Evolutionary conservation across 75 land plant species (phyloP).

Genomic region (Selaginella moellendorffii): DNA sequence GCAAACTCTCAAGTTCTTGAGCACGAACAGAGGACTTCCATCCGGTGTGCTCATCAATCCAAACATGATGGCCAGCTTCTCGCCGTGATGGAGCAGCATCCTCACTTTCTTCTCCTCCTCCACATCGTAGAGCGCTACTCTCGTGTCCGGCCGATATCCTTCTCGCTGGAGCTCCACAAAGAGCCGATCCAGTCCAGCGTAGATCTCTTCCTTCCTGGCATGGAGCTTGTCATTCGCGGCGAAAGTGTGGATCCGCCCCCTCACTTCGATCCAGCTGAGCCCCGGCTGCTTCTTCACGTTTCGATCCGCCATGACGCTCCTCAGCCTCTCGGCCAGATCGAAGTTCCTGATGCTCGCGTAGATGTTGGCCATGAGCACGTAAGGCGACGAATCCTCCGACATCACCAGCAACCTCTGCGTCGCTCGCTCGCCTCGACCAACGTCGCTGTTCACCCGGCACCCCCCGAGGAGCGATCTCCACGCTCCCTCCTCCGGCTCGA

Average conservation of each 20-base stretch:
- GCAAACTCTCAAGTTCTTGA: constrained; percentile 6
- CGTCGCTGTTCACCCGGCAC: constrained; percentile 13
- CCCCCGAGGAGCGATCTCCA: constrained; percentile 19
- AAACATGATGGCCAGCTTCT: constrained; percentile 7
- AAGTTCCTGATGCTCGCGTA: constrained; percentile 16
- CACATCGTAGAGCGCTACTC: background rate
- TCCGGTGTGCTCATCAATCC: background rate
- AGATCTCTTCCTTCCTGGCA: constrained; percentile 6
- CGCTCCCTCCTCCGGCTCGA: constrained; percentile 25
- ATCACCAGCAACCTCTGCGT: constrained; percentile 4
- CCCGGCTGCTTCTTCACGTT: constrained; percentile 32
- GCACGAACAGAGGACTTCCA: background rate
- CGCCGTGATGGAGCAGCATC: constrained; percentile 6
- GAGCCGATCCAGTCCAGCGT: background rate
- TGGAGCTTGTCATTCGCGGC: constrained; percentile 10
- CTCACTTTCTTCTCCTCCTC: background rate
- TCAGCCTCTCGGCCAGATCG: constrained; percentile 7
- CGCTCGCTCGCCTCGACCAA: constrained; percentile 14
- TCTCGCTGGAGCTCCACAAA: constrained; percentile 4
- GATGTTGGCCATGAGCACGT: constrained; percentile 15
- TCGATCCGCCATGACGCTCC: constrained; percentile 13
- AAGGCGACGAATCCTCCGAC: constrained; percentile 13
- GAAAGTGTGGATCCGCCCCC: constrained; percentile 14
- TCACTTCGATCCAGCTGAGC: constrained; percentile 30
- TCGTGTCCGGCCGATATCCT: constrained; percentile 2